phyloP scores from a whole-genome alignment of 176 grass and related monocot genomes.

The Eleusine indica region DNA sequence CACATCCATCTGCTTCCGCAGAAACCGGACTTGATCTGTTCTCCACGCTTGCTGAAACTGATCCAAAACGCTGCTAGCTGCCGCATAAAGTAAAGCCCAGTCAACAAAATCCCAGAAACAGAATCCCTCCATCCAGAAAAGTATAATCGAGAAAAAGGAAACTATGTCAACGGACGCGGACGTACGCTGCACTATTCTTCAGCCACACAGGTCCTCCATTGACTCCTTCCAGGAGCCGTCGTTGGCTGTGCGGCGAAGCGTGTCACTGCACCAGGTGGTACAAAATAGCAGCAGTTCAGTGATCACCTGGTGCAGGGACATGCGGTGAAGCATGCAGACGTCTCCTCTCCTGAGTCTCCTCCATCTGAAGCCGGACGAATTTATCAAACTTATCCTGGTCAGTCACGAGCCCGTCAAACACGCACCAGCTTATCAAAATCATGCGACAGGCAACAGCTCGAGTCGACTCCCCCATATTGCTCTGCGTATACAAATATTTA shows the following conservation, averaged over 20 bases:
- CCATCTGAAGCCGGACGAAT: background rate
- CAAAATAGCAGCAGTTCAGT: too few species aligned
- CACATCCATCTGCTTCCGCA: too few species aligned
- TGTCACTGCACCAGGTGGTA: too few species aligned
- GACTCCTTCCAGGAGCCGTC: background rate
- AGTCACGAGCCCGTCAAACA: background rate
- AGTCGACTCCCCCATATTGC: background rate
- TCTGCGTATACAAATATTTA: background rate
- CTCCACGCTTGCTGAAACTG: too few species aligned
- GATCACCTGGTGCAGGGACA: background rate
- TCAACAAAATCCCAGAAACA: too few species aligned
- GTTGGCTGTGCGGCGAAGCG: background rate
- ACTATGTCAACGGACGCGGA: background rate
- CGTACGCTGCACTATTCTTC: background rate
- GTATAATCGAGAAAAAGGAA: background rate
- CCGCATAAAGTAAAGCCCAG: too few species aligned
- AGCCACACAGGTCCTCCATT: background rate
- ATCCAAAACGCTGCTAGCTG: too few species aligned
- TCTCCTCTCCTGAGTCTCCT: background rate
- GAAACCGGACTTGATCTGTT: too few species aligned
- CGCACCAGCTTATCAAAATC: background rate
- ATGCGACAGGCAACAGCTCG: too few species aligned
- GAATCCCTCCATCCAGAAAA: background rate
- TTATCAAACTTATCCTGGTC: conserved; percentile 27
- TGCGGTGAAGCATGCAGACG: conserved; percentile 6